Evolutionary conservation across 2,329 filamentous ascomycete genomes (phyloP).

Genomic region (Septoria petroselini): DNA sequence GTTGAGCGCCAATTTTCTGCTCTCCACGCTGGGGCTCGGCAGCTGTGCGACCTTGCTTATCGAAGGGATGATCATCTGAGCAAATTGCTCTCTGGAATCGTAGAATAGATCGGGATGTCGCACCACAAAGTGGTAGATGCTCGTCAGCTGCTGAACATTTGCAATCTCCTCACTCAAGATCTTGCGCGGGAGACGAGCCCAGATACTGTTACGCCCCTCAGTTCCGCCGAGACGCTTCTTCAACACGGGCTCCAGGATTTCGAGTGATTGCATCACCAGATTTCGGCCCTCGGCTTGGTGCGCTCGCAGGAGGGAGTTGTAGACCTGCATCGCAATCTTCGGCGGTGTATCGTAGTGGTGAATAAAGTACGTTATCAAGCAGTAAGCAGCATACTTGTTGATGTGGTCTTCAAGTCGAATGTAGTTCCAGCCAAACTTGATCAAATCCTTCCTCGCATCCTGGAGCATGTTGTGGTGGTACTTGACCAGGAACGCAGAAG

Average conservation of each 20-base stretch:
- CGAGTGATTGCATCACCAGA: conserved; percentile 88
- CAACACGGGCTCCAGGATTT: conserved; percentile 90
- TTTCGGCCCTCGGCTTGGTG: conserved; percentile 93
- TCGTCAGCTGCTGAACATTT: conserved; percentile 92
- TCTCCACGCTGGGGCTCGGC: conserved; percentile 82
- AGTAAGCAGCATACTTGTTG: conserved; percentile 97
- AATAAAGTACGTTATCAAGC: conserved; percentile 96
- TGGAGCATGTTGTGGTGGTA: conserved; percentile 85
- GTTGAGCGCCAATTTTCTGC: conserved; percentile 84
- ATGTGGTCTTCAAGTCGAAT: conserved; percentile 98
- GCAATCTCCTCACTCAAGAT: conserved; percentile 92
- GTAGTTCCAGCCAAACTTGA: conserved; percentile 98
- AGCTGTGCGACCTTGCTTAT: conserved; percentile 82
- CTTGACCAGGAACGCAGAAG: conserved; percentile 92
- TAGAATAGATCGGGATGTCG: conserved; percentile 92
- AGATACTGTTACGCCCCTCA: conserved; percentile 72
- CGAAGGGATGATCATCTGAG: conserved; percentile 81
- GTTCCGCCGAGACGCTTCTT: conserved; percentile 75
- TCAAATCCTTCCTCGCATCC: conserved; percentile 93
- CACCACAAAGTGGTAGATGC: conserved; percentile 95
- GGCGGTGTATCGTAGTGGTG: conserved; percentile 92
- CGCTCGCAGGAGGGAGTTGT: conserved; percentile 82
- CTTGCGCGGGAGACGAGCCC: conserved; percentile 85
- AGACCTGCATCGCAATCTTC: conserved; percentile 95
- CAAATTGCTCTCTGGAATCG: conserved; percentile 87